Conservation (phyloP, 116 monocot genomes). For the Thalassia testudinum region DNA sequence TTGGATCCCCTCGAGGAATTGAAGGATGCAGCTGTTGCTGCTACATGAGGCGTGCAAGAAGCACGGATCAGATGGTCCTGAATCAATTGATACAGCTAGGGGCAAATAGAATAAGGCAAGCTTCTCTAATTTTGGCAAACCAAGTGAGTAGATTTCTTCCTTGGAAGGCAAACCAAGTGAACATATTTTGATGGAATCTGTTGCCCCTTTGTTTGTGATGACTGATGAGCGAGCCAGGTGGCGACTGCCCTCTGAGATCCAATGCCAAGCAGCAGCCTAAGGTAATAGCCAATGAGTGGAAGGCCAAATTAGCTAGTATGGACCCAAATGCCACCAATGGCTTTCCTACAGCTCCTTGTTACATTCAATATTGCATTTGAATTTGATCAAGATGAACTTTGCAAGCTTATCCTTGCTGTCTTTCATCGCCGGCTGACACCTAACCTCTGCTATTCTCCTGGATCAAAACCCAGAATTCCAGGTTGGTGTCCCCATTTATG, state of each 20-base stretch:
- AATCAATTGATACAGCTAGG: conserved; percentile 15
- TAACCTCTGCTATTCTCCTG: conserved; percentile 51
- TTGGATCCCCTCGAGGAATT: conserved; percentile 34
- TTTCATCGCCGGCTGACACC: conserved; percentile 42
- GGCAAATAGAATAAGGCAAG: conserved; percentile 43
- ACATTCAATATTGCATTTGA: conserved; percentile 46
- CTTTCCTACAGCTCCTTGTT: conserved; percentile 52
- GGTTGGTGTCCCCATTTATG: conserved; percentile 40
- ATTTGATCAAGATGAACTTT: conserved; percentile 57
- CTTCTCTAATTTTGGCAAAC: conserved; percentile 14
- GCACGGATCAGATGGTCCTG: conserved; percentile 21
- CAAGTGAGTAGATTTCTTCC: conserved; percentile 13
- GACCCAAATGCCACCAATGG: conserved; percentile 41
- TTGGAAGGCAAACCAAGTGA: conserved; percentile 19
- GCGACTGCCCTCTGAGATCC: conserved; percentile 25
- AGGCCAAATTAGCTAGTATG: conserved; percentile 35
- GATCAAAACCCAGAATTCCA: conserved; percentile 49
- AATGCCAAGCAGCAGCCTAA: conserved; percentile 48
- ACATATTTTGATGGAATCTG: conserved; percentile 59
- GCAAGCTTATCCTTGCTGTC: conserved; percentile 47
- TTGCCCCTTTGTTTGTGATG: conserved; percentile 16
- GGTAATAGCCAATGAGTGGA: conserved; percentile 58
- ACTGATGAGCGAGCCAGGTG: conserved; percentile 15
- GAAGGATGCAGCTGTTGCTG: conserved; percentile 42
- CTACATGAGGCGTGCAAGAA: conserved; percentile 38